Conservation (phyloP, 2,329 filamentous ascomycete species). For the Fusarium secorum region DNA sequence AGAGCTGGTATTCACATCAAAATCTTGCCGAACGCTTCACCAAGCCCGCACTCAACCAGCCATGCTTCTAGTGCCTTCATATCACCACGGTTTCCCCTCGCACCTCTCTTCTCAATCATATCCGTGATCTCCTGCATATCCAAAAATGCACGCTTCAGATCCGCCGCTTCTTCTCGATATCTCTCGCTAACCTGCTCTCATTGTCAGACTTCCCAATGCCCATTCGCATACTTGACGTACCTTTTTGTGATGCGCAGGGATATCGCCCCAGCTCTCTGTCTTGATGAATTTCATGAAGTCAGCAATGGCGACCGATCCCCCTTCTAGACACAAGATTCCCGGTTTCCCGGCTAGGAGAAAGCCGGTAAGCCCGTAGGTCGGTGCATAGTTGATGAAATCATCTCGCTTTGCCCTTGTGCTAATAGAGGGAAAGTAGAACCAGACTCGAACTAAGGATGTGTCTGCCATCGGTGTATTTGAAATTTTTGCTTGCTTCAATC, state of each 20-base stretch:
- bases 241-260: conserved; percentile 68
- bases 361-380: conserved; percentile 61
- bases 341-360: conserved; percentile 69
- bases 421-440: conserved; percentile 71
- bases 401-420: conserved; percentile 66
- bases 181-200: conserved; percentile 56
- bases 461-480: background rate
- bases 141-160: conserved; percentile 52
- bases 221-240: conserved; percentile 27
- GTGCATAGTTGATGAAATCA: conserved; percentile 63
- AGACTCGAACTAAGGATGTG: conserved; percentile 57
- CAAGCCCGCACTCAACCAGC: conserved; percentile 49
- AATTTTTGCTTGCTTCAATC: conserved; percentile 13
- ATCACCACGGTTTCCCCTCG: conserved; percentile 59
- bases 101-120: conserved; percentile 54
- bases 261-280: conserved; percentile 69
- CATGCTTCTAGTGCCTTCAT: conserved; percentile 62
- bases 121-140: conserved; percentile 68
- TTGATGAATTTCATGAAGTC: conserved; percentile 70
- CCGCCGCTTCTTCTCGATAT: conserved; percentile 50
- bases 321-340: conserved; percentile 62
- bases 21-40: conserved; percentile 40
- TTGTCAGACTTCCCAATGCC: background rate
- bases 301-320: conserved; percentile 57
- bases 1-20: conserved; percentile 23